These are phyloP conservation scores for Hypomontagnella monticulosa DNA, from an alignment of 495 filamentous ascomycete species.

Conservation along the genomic window DNA sequence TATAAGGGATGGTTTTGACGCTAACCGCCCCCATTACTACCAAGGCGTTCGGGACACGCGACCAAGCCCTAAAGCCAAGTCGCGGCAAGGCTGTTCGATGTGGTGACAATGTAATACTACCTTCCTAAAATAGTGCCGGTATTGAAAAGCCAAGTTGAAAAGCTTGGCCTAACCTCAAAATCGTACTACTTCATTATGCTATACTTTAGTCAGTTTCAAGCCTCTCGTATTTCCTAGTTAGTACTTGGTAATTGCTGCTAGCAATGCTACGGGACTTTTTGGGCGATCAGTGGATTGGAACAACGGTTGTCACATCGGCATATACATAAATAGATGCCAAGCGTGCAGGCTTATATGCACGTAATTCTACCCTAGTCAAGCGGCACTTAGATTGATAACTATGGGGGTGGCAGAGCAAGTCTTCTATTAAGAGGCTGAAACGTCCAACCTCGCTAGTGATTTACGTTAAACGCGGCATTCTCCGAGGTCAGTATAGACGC, in stretches of 20 bases:
- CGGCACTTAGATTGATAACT: not conserved
- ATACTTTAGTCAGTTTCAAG: too few species aligned
- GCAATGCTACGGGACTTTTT: not conserved
- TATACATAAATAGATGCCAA: constrained; percentile 17
- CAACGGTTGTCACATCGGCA: not conserved
- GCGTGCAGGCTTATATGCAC: not conserved
- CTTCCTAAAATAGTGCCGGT: too few species aligned
- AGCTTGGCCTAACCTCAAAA: too few species aligned
- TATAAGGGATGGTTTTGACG: too few species aligned
- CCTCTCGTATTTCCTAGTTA: too few species aligned
- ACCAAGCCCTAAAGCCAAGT: constrained; percentile 1
- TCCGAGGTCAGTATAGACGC: not conserved
- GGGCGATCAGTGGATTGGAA: constrained; percentile 5
- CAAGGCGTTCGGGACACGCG: too few species aligned
- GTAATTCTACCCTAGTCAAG: too few species aligned
- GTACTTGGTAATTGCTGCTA: too few species aligned
- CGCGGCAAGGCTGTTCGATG: constrained; percentile 3
- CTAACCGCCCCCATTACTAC: too few species aligned
- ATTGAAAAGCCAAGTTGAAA: too few species aligned
- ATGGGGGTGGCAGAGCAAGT: constrained; percentile 16
- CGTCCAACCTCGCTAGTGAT: not conserved
- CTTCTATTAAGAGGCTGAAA: not conserved
- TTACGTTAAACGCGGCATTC: constrained; percentile 3
- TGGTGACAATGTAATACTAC: too few species aligned
- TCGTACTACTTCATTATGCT: too few species aligned